phyloP scores from a whole-genome alignment of 495 filamentous ascomycete genomes.

The Penicillium argentinense region DNA sequence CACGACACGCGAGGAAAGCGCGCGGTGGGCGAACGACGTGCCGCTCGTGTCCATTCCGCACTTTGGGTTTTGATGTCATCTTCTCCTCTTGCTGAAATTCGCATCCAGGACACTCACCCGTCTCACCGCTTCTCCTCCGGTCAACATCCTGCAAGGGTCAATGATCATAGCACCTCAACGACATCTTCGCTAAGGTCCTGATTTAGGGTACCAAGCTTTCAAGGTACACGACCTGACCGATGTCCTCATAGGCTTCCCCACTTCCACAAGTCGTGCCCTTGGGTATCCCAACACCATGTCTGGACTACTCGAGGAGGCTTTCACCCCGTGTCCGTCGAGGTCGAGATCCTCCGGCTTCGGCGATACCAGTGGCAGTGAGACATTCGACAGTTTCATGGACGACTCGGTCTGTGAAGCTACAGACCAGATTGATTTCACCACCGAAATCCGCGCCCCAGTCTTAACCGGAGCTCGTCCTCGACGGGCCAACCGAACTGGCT shows the following conservation, averaged over 20 bases:
- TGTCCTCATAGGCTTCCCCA: constrained; percentile 2
- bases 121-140: constrained; percentile 17
- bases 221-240: neutral
- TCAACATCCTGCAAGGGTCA: constrained; percentile 20
- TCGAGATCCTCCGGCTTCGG: constrained; percentile 16
- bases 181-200: neutral
- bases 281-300: constrained; percentile 22
- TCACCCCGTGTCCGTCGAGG: constrained; percentile 32
- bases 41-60: constrained; percentile 1
- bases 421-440: constrained; percentile 37
- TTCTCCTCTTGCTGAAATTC: neutral
- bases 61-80: neutral
- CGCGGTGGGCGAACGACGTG: constrained; percentile 5
- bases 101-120: neutral
- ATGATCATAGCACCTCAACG: neutral
- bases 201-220: too few species aligned
- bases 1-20: constrained; percentile 1
- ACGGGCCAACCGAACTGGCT: constrained; percentile 24
- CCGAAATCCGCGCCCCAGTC: constrained; percentile 31
- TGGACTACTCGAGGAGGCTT: constrained; percentile 22
- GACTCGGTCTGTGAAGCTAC: constrained; percentile 30
- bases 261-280: neutral
- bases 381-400: constrained; percentile 27
- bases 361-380: constrained; percentile 16
- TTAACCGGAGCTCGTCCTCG: constrained; percentile 33